Evolutionary conservation across 2,329 filamentous ascomycete species (phyloP).

Genomic region (Cyphellophora attinorum): DNA sequence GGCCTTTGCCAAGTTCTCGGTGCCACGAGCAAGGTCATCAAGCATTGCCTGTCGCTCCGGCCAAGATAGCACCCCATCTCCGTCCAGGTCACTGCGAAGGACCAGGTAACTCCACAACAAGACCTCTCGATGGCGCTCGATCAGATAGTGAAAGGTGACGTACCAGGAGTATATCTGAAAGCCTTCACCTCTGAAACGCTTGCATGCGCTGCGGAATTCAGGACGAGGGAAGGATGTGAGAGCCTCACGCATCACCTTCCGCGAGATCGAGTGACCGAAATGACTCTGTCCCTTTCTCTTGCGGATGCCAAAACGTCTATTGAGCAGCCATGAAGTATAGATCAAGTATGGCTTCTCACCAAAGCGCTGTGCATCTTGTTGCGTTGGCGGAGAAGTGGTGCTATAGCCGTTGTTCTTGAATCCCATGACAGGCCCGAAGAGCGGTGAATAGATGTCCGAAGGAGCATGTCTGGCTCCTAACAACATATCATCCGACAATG

Average conservation of each 20-base stretch:
- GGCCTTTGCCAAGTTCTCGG: conserved; percentile 1
- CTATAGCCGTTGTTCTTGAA: conserved; percentile 6
- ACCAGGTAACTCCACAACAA: conserved; percentile 5
- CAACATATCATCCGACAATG: conserved; percentile 5
- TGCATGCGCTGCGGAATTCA: conserved; percentile 2
- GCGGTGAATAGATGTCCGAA: conserved; percentile 4
- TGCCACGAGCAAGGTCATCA: conserved; percentile 1
- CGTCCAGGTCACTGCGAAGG: conserved; percentile 1
- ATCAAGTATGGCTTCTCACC: conserved; percentile 7
- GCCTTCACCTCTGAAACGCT: conserved; percentile 5
- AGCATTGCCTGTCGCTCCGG: conserved; percentile 1
- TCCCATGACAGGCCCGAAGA: conserved; percentile 5
- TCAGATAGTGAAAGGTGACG: conserved; percentile 6
- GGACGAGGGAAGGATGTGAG: conserved; percentile 5
- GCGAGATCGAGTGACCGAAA: conserved; percentile 3
- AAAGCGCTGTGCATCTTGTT: conserved; percentile 3
- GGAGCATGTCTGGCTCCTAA: conserved; percentile 1
- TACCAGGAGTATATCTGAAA: conserved; percentile 6
- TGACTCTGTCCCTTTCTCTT: conserved; percentile 5
- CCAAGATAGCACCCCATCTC: conserved; percentile 3
- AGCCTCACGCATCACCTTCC: conserved; percentile 4
- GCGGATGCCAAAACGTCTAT: conserved; percentile 4
- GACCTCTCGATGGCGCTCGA: conserved; percentile 5
- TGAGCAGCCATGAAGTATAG: conserved; percentile 6
- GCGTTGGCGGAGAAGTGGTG: conserved; percentile 1